Base-by-base conservation (phyloP, 2,329 filamentous ascomycete genomes). In the Trichophyton simii region DNA sequence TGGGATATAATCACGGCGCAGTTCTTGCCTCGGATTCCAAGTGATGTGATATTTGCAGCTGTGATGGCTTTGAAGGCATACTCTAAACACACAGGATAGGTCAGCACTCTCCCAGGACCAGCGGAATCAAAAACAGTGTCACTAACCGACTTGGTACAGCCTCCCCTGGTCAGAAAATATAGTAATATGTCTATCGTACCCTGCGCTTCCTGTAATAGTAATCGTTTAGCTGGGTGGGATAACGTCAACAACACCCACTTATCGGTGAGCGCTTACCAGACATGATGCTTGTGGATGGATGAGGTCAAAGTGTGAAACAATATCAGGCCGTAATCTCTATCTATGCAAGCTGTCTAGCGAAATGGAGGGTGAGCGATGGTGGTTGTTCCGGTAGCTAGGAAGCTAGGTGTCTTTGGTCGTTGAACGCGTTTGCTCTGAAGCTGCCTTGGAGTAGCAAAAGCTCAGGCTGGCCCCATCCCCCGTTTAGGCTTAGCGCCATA, bases 11-110 rank as follows among this genome's bases (percentile, higher is more conserved):
- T 89, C 52, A 99, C 94, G 38, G 94, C 94, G 72, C 92, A 97
- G 79, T 94, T 85, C 83, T 99, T 99, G 77, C 94, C 94, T 73
- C 91, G 84, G 68, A 99, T 85, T 69, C 94, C 94, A 75, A 99
- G 84, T 64, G 94, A 94, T 82, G 95, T 99, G 80, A 99, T 97
- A 78, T 97, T 97, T 69, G 94, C 94, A 64, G 94, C 92, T 69
- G 94, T 99, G 78, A 99, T 99, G 63, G 94, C 94, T 82, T 99
- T 99, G 86, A 99, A 99, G 70, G 94, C 94, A 92, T 99, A 99
- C 83, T 99, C 94, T 97, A 74, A 69, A 67, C 46, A 59, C 64
- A 68, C 15, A 58, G 65, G 55, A 68, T 75, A 63, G 74, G 72
- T 70, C n/a, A 38, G 18, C 34, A 52, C 20, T 20, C 15, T 54